Conservation (phyloP, 306 rosid species). For the Crataegus laevigata region DNA sequence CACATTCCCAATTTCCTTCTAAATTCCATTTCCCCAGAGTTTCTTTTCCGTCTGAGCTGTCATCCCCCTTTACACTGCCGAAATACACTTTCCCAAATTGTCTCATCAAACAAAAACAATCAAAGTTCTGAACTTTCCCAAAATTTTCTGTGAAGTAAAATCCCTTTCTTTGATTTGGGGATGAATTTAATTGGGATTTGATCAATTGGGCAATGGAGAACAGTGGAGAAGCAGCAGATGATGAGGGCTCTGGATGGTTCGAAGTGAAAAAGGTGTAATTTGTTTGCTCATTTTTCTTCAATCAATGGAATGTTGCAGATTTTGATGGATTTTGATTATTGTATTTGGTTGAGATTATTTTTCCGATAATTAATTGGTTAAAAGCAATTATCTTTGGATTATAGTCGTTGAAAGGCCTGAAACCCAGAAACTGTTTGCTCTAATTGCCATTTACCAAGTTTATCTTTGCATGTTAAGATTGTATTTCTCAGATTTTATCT, state of each 20-base stretch:
- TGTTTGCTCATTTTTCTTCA: background rate
- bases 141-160: background rate
- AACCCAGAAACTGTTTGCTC: background rate
- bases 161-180: background rate
- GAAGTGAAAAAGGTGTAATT: slow-evolving; percentile 80
- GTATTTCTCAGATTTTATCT: no score
- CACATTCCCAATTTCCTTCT: background rate
- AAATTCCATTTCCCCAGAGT: slow-evolving; percentile 9
- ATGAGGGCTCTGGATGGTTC: slow-evolving; percentile 94
- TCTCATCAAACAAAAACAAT: background rate
- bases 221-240: slow-evolving; percentile 53
- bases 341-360: background rate
- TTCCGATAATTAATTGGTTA: background rate
- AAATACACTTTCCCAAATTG: background rate
- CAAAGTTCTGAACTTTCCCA: slow-evolving; percentile 3
- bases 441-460: background rate
- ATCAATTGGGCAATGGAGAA: slow-evolving; percentile 54
- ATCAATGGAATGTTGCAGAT: background rate
- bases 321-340: background rate
- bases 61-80: background rate
- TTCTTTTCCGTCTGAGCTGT: slow-evolving; percentile 6
- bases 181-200: slow-evolving; percentile 21
- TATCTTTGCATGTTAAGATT: background rate
- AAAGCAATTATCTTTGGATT: background rate
- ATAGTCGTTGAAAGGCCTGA: background rate